phyloP scores from a whole-genome alignment of 768 basidiomycete genomes.

The Boletus eberwhitei region DNA sequence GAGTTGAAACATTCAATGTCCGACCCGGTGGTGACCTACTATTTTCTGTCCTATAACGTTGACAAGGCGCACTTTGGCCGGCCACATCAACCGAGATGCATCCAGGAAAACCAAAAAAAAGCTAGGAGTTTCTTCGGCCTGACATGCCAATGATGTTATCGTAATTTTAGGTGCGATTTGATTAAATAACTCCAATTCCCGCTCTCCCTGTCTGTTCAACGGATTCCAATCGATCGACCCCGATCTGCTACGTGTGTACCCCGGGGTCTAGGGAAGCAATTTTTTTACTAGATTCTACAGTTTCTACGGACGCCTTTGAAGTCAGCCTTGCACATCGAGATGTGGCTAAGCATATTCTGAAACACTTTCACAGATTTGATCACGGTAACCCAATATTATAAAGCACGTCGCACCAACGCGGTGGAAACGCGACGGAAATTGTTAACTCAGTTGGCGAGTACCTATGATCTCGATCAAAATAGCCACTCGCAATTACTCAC shows the following conservation, averaged over 20 bases:
- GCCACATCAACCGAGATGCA: not conserved
- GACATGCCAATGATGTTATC: not conserved
- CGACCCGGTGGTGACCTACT: no score
- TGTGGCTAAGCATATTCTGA: not conserved
- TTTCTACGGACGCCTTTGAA: not conserved
- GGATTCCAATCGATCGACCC: not conserved
- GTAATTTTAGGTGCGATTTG: not conserved
- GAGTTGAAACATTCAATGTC: no score
- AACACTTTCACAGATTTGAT: constrained; percentile 4
- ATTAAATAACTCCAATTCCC: not conserved
- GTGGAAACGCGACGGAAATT: not conserved
- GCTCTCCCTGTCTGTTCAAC: not conserved
- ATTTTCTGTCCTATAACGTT: not conserved
- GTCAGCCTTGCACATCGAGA: not conserved
- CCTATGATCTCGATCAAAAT: not conserved
- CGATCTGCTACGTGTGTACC: not conserved
- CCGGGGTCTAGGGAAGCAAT: not conserved
- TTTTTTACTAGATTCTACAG: not conserved
- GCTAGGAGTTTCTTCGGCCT: not conserved
- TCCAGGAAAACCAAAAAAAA: not conserved
- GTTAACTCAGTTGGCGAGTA: not conserved
- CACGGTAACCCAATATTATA: not conserved
- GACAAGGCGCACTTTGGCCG: not conserved
- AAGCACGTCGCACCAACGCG: not conserved
- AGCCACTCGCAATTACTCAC: not conserved